Evolutionary conservation across 306 rosid genomes (phyloP).

Genomic region (Vigna unguiculata): DNA sequence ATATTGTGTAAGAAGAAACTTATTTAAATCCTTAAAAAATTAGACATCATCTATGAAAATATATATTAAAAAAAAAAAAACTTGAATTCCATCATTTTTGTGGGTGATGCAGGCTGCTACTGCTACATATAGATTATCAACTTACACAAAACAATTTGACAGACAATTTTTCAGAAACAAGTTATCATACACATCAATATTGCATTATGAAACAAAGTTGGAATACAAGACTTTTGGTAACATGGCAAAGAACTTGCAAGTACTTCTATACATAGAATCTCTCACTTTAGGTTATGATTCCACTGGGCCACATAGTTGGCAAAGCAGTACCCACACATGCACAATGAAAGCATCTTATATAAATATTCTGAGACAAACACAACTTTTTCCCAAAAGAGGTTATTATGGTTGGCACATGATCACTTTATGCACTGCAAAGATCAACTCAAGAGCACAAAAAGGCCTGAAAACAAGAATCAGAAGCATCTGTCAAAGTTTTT

Average conservation of each 20-base stretch:
- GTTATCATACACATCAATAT: not conserved
- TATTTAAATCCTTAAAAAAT: too few species aligned
- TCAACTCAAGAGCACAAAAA: conserved; percentile 49
- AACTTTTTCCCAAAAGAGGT: conserved; percentile 14
- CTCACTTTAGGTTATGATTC: not conserved
- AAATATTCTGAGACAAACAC: conserved; percentile 15
- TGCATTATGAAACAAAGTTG: not conserved
- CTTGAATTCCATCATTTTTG: too few species aligned
- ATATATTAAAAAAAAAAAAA: too few species aligned
- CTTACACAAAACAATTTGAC: not conserved
- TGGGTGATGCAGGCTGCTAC: not conserved
- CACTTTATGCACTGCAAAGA: conserved; percentile 5
- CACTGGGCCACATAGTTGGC: conserved; percentile 21
- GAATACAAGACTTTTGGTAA: conserved; percentile 1
- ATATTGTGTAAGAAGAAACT: too few species aligned
- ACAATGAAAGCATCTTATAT: not conserved
- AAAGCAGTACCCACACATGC: conserved; percentile 7
- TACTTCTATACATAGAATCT: not conserved
- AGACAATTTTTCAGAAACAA: not conserved
- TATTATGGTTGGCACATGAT: conserved; percentile 2
- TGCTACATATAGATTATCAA: not conserved
- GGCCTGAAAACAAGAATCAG: conserved; percentile 45
- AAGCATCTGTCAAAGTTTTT: not conserved
- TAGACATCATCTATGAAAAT: too few species aligned
- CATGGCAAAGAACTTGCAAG: not conserved